Evolutionary conservation across 768 basidiomycete genomes (phyloP).

Genomic region (Atractiella rhizophila): DNA sequence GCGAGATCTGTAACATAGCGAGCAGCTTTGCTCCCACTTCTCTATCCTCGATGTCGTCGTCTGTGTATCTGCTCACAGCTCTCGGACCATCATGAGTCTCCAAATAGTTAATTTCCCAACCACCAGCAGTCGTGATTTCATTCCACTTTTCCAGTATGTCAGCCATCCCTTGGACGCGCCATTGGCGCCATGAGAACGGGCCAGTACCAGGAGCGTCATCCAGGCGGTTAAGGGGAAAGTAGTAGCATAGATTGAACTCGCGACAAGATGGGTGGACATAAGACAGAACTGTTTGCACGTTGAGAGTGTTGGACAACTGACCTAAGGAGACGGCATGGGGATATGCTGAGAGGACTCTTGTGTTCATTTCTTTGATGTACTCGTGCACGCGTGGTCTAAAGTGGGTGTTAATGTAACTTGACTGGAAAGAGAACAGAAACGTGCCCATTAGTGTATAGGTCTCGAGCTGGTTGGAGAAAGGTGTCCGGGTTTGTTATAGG

Average conservation of each 20-base stretch:
- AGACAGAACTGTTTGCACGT: not conserved
- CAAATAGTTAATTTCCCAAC: not conserved
- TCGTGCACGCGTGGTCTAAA: constrained; percentile 32
- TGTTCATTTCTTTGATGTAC: constrained; percentile 40
- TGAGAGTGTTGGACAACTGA: constrained; percentile 17
- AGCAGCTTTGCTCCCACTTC: constrained; percentile 37
- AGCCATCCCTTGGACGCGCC: too few relatives aligned
- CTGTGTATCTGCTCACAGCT: constrained; percentile 39
- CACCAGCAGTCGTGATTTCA: too few relatives aligned
- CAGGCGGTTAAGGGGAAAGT: too few relatives aligned
- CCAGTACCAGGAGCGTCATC: too few relatives aligned
- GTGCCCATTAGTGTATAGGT: too few relatives aligned
- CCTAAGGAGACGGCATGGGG: constrained; percentile 14
- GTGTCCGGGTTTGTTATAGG: constrained; percentile 28
- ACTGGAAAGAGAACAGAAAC: too few relatives aligned
- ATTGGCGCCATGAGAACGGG: too few relatives aligned
- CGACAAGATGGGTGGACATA: not conserved
- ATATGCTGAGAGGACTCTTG: constrained; percentile 34
- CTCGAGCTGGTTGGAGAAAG: constrained; percentile 8
- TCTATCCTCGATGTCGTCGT: constrained; percentile 36
- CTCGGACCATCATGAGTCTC: constrained; percentile 18
- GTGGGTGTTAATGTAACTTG: constrained; percentile 1
- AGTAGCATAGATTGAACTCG: too few relatives aligned
- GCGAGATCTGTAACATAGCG: constrained; percentile 35
- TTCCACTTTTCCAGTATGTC: too few relatives aligned